phyloP scores from a whole-genome alignment of 768 basidiomycete genomes.

The Dictyophora rubrovolvata region DNA sequence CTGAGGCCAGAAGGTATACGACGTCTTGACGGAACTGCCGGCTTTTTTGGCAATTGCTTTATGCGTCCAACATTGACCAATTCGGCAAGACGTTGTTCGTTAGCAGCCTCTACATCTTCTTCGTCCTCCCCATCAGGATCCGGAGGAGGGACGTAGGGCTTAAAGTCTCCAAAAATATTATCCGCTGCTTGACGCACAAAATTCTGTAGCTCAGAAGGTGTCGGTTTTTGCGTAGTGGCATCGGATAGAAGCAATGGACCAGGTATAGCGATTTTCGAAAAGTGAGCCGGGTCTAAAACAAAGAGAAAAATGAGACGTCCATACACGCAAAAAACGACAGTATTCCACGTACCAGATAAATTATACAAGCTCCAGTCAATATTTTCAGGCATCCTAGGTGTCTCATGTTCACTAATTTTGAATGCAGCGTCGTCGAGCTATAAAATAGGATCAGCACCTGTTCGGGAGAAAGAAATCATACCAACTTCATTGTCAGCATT shows the following conservation, averaged over 20 bases:
- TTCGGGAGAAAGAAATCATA: not conserved
- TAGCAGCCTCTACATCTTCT: slow-evolving; percentile 5
- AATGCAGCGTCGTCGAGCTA: slow-evolving; percentile 26
- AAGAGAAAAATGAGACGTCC: not conserved
- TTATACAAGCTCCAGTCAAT: slow-evolving; percentile 58
- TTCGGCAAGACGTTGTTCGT: slow-evolving; percentile 8
- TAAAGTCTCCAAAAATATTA: slow-evolving; percentile 1
- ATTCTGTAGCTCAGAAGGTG: slow-evolving; percentile 21
- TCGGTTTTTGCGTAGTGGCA: not conserved
- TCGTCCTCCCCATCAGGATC: not conserved
- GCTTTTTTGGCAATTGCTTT: not conserved
- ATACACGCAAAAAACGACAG: not conserved
- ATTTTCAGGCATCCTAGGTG: slow-evolving; percentile 31
- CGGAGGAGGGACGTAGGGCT: not conserved
- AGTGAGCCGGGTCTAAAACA: slow-evolving; percentile 41
- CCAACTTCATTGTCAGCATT: slow-evolving; percentile 27
- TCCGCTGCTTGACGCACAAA: slow-evolving; percentile 8
- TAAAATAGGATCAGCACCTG: slow-evolving; percentile 8
- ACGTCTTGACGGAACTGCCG: not conserved
- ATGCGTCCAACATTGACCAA: not conserved
- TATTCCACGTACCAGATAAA: slow-evolving; percentile 36
- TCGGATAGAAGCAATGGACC: not conserved
- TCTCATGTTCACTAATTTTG: slow-evolving; percentile 35
- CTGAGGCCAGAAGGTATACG: not conserved
- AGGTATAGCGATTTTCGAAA: slow-evolving; percentile 18